Evolutionary conservation across 441 rosid species (phyloP), one percentile per base, ranked within the genome.

Genomic region (Euphorbia schlechtendalii): DNA sequence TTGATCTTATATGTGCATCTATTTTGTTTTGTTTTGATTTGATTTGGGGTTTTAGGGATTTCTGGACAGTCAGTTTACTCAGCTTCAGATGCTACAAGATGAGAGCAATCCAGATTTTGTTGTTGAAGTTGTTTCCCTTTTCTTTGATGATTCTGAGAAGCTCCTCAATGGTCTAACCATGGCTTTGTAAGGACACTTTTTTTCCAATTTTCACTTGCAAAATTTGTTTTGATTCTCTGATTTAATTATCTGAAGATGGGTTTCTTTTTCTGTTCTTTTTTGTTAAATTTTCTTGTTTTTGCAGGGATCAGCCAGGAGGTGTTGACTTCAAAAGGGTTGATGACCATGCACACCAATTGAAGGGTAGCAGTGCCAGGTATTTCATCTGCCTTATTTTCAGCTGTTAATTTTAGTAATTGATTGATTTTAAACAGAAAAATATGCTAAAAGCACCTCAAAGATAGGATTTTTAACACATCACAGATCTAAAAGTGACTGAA

Each of bases 351-450:
- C 98, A 93, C 80, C 98, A 93, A 71, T 80, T 88, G 74, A 93
- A 93, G 80, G 98, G 98, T 65, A 93, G 98, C 80, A 93, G 98
- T 68, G 86, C 98, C 61, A 93, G 98, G 98, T 93, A 77, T 63
- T 10, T 2, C n/a, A n/a, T n/a, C n/a, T n/a, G n/a, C n/a, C n/a
- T n/a, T n/a, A n/a, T n/a, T n/a, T n/a, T n/a, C n/a, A n/a, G n/a
- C n/a, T n/a, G n/a, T n/a, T n/a, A n/a, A n/a, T n/a, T n/a, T n/a
- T n/a, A n/a, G n/a, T n/a, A n/a, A n/a, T n/a, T n/a, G n/a, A n/a
- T n/a, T n/a, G n/a, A n/a, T n/a, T n/a, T n/a, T n/a, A n/a, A n/a
- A n/a, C n/a, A n/a, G n/a, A n/a, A n/a, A n/a, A n/a, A n/a, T n/a
- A n/a, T n/a, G n/a, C n/a, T 45, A 0, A 30, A 30, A 36, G 9